phyloP scores from a whole-genome alignment of 225 moss, liverwort and hornwort species.

The Bryum argenteum region DNA sequence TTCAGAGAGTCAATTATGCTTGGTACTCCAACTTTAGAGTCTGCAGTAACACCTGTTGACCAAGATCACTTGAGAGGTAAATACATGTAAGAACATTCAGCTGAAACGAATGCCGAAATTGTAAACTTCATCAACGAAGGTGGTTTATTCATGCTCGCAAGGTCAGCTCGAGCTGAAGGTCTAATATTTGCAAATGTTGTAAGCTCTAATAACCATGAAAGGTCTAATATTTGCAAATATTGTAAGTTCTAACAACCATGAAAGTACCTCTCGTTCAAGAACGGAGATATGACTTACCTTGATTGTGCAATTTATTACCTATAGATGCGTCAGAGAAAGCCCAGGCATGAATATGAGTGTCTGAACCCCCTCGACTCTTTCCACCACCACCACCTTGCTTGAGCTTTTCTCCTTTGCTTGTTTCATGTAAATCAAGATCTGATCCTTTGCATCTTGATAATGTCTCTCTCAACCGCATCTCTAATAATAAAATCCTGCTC shows the following conservation, averaged over 20 bases:
- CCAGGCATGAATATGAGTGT: constrained; percentile 40
- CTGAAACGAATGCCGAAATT: background rate
- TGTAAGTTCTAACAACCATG: background rate
- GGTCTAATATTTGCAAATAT: background rate
- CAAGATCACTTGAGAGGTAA: constrained; percentile 1
- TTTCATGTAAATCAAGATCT: constrained; percentile 25
- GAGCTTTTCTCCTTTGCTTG: constrained; percentile 39
- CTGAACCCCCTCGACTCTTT: constrained; percentile 38
- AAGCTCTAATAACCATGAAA: constrained; percentile 13
- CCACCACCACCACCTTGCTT: constrained; percentile 39
- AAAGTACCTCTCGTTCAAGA: constrained; percentile 17
- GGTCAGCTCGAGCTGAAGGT: background rate
- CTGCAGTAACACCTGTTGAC: constrained; percentile 24
- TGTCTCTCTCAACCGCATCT: constrained; percentile 50
- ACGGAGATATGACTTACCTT: background rate
- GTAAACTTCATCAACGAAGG: background rate
- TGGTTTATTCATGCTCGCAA: constrained; percentile 4
- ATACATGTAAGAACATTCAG: background rate
- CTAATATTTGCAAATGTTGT: background rate
- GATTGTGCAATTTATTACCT: constrained; percentile 21
- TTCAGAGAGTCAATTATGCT: constrained; percentile 59
- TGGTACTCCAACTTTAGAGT: constrained; percentile 29
- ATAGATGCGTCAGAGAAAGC: constrained; percentile 43
- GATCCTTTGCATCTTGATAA: constrained; percentile 46
- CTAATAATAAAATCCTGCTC: constrained; percentile 46